Base-by-base conservation (phyloP, 257 asterid genomes). In the Solanum arcanum region DNA sequence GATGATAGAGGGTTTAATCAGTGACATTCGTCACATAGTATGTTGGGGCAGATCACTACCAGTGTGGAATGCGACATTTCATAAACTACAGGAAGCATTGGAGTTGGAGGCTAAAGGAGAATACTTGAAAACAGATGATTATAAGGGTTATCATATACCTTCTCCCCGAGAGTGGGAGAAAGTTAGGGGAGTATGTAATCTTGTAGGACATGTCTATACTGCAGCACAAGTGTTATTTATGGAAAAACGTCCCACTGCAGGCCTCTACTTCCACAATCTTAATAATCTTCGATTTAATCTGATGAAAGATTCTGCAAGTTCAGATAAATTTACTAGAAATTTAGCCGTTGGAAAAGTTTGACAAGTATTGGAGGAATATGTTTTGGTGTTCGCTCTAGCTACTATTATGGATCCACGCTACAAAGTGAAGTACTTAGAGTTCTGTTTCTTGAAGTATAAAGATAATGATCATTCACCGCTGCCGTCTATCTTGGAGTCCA, bases 351-450 rank as follows among this genome's bases (percentile, higher is more conserved):
- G 62, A 68, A 83, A 85, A 42, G 41, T 74, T 90, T 15, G 87
- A 44, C 21, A 59, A 42, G 62, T 87, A 87, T 25, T 88, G 88
- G 90, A 87, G 87, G 74, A 52, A 83, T 16, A 56, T 80, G 74
- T 88, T 83, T 56, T 83, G 84, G 83, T 88, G 12, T 75, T 90
- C 66, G 84, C 91, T 42, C 7, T 90, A 47, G 91, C 89, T 31
- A 52, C 90, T 4, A 87, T 88, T 12, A 78, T 90, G 88, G 92
- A 90, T 87, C 91, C 92, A 47, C 87, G 90, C 16, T 88, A 83
- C 47, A 90, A 90, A 82, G 83, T 85, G 90, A 83, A 73, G 42
- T 84, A 85, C 68, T 59, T 88, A 18, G 88, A 88, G 21, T 75
- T 75, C 56, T 75, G 35, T 39, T 62, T 16, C 80, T 59, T 35